Evolutionary conservation across 2,329 filamentous ascomycete genomes (phyloP).

Genomic region (Fusarium phyllophilum): DNA sequence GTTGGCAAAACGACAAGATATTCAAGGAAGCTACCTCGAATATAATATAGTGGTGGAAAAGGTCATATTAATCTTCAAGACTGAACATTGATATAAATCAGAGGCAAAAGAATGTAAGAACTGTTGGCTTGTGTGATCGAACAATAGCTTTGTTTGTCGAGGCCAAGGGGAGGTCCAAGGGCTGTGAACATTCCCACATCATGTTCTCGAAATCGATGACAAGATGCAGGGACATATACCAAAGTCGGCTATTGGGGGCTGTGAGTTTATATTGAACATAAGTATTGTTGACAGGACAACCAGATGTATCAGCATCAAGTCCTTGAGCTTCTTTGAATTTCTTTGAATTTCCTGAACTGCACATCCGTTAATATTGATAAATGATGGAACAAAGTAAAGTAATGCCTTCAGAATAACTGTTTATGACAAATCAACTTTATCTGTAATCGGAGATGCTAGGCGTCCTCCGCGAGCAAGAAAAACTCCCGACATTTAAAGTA

Average conservation of each 20-base stretch:
- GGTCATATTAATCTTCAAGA: neutral
- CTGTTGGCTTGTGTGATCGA: neutral
- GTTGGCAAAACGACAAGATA: neutral
- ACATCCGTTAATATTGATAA: neutral
- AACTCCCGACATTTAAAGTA: neutral
- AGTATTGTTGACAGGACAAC: neutral
- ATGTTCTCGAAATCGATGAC: neutral
- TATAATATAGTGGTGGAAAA: neutral
- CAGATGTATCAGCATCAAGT: neutral
- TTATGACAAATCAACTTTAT: neutral
- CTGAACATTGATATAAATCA: neutral
- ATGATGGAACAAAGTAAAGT: no score
- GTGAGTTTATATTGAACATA: no score
- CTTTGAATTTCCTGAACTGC: neutral
- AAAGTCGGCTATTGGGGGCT: no score
- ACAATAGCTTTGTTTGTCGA: neutral
- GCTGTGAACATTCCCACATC: neutral
- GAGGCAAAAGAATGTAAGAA: neutral
- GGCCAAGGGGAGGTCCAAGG: neutral
- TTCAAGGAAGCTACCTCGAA: neutral
- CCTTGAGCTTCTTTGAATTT: neutral
- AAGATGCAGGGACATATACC: no score
- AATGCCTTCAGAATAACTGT: neutral
- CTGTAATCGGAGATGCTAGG: neutral
- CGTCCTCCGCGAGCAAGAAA: neutral